Base-by-base conservation (phyloP, 129 eudicot genomes). In the Flaveria bidentis region DNA sequence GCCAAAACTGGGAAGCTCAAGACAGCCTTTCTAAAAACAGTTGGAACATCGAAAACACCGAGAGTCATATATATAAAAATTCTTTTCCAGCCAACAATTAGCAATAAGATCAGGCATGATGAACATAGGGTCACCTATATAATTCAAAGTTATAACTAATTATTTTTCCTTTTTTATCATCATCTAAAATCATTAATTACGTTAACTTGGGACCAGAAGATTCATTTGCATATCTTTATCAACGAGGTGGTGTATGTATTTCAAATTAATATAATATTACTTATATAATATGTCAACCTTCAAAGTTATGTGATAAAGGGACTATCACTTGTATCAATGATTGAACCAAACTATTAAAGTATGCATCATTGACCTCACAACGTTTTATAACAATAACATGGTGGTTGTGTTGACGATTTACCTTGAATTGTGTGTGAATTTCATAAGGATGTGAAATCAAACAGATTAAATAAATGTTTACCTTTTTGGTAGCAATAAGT, bases 401-500 rank as follows among this genome's bases (percentile, higher is more conserved):
- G 17, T 9, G 26, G 41, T 23, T 26, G 13, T 23, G 67, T 23
- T 52, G 22, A 30, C 5, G 36, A 30, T 4, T 30, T 30, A 50
- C 56, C 56, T 50, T 50, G 25, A 23, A 7, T 20, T 55, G 3
- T 57, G 64, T 57, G 15, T 62, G 18, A 26, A 62, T 58, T 22
- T 58, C 9, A 62, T 26, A 71, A 51, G 9, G 42, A 73, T 20
- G 33, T 36, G 55, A 41, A 73, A 57, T 41, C 44, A 36, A 30
- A 53, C 8, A 50, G 33, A 9, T 10, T 56, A 39, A 39, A 15
- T 15, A 41, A 39, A 45, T n/a, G 22, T 9, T 47, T 82, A 93
- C 98, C 98, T 90, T 90, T 75, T 93, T 94, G 62, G 98, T 91
- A 67, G 98, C 97, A 86, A 94, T 94, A 68, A 94, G 80, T 86